phyloP scores from a whole-genome alignment of 768 basidiomycete species.

The Rubroboletus pulcherrimus region DNA sequence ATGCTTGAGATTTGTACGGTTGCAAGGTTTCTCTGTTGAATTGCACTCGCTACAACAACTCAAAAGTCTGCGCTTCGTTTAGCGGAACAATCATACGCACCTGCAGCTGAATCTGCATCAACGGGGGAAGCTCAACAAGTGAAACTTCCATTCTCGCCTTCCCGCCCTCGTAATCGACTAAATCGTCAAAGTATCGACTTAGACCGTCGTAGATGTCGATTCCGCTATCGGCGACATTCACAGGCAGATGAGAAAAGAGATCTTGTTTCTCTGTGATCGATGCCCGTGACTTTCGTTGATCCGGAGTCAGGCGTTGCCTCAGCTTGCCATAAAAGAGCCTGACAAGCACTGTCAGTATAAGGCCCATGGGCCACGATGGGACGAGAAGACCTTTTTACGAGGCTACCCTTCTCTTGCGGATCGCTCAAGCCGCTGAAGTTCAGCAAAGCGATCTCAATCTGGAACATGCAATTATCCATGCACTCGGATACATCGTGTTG shows the following conservation, averaged over 20 bases:
- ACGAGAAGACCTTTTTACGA: conserved; percentile 69
- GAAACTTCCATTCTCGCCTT: conserved; percentile 86
- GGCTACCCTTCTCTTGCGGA: conserved; percentile 60
- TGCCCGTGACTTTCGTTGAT: conserved; percentile 39
- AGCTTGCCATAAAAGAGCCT: conserved; percentile 90
- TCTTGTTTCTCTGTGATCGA: conserved; percentile 85
- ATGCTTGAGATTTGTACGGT: conserved; percentile 94
- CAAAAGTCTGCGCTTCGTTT: neutral
- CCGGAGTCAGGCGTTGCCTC: conserved; percentile 51
- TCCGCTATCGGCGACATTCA: conserved; percentile 87
- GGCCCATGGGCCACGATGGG: neutral
- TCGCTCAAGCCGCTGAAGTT: conserved; percentile 53
- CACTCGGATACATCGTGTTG: conserved; percentile 99
- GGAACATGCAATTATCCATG: conserved; percentile 99
- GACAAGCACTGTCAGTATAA: conserved; percentile 7
- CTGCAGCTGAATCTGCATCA: conserved; percentile 95
- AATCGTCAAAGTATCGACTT: conserved; percentile 85
- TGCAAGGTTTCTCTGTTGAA: conserved; percentile 90
- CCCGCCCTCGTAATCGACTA: conserved; percentile 82
- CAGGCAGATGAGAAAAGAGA: conserved; percentile 88
- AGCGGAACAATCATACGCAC: conserved; percentile 38
- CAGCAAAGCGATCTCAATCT: conserved; percentile 88
- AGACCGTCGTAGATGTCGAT: conserved; percentile 94
- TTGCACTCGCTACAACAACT: conserved; percentile 69
- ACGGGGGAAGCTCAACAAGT: conserved; percentile 79